Base-by-base conservation (phyloP, 768 basidiomycete species). In the Cytidiella melzeri region DNA sequence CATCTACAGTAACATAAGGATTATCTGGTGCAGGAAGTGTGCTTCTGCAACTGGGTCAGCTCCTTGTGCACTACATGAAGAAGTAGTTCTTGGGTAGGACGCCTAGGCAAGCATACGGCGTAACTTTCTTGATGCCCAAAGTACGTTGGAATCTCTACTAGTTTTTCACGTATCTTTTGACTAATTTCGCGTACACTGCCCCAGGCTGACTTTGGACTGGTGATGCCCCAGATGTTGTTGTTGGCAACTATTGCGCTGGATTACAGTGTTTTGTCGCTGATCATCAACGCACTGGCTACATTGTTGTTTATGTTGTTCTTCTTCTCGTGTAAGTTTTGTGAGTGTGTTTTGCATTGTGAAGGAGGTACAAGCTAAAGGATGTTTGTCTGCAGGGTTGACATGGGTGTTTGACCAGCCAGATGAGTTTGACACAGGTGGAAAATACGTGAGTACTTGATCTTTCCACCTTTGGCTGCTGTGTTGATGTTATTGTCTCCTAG, bases 41-140 rank as follows among this genome's bases (percentile, higher is more conserved):
- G 7, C 66, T 84, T 24, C 68, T 78, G 4, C 81, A 83, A 57
- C 61, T 81, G 7, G 71, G 71, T 27, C 71, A 75, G 6, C 61
- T 87, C 7, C 52, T 76, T 5, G 47, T 84, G 12, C 79, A 84
- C 63, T 84, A 75, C 56, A 60, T 84, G 45, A 76, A 76, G 55
- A 77, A 84, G 54, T 76, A 79, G 70, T 73, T 87, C 44, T 67
- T 82, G 34, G 85, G 83, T 3, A 74, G 79, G n/a, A 83, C 85
- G 3, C 81, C 82, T 27, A 71, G 83, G 18, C 74, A 81, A 48
- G 78, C 83, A 4, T 86, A 72, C 57, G 65, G 62, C 19, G 73
- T 76, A n/a, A 77, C 73, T 0, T 79, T 76, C 55, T 50, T 70
- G 52, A 79, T 80, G 79, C 79, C 79, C 41, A 64, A 68, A 4